These are phyloP conservation scores for Trametes sp. DNA, from an alignment of 1,284 basidiomycete genomes.

Conservation along the genomic window DNA sequence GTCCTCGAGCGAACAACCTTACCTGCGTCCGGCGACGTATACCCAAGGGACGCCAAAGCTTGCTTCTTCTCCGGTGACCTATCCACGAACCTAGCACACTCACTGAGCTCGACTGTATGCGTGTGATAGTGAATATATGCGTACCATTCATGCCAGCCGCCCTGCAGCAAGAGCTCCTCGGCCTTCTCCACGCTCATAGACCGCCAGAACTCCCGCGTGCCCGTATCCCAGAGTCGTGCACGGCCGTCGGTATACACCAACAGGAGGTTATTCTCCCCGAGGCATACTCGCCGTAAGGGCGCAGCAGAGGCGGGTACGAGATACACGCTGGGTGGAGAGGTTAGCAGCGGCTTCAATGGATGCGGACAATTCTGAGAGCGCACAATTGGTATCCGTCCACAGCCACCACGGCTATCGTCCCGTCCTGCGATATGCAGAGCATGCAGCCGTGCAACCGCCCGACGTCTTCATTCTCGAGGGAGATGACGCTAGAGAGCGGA, in stretches of 20 bases:
- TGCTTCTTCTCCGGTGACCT: not conserved
- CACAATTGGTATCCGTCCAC: constrained; percentile 83
- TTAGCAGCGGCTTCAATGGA: constrained; percentile 2
- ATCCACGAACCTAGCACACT: constrained; percentile 12
- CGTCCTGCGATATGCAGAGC: constrained; percentile 80
- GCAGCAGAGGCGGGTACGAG: constrained; percentile 68
- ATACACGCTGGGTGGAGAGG: constrained; percentile 59
- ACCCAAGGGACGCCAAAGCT: not conserved
- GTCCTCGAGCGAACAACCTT: not conserved
- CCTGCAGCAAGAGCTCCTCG: constrained; percentile 73
- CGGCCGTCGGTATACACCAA: constrained; percentile 81
- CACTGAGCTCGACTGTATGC: not conserved
- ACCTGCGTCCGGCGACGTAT: constrained; percentile 20
- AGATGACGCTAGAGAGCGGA: constrained; percentile 65
- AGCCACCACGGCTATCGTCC: constrained; percentile 82
- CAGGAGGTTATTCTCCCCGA: constrained; percentile 77
- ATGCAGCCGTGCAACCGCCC: constrained; percentile 74
- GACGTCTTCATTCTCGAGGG: constrained; percentile 62
- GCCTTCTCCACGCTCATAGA: constrained; percentile 83
- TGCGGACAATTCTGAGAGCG: constrained; percentile 38
- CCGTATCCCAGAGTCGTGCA: constrained; percentile 90
- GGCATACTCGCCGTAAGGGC: constrained; percentile 69
- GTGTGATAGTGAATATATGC: not conserved
- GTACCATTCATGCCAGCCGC: constrained; percentile 78
- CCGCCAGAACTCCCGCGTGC: constrained; percentile 85